These are phyloP conservation scores for Rhynchospora pubera DNA, from an alignment of 176 grass and related monocot species.

Conservation along the genomic window DNA sequence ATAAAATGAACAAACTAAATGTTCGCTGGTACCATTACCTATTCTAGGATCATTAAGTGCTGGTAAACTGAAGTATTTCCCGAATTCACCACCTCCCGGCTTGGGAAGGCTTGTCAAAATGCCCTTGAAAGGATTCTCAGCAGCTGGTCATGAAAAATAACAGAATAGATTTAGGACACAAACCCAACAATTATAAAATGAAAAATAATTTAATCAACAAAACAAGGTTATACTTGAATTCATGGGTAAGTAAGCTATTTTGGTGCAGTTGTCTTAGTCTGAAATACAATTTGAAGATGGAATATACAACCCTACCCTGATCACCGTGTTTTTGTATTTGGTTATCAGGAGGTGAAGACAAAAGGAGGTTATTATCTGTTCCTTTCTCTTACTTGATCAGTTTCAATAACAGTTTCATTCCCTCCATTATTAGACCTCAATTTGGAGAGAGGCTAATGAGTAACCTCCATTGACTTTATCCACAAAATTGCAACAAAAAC, in stretches of 20 bases:
- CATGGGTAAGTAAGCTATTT: not conserved
- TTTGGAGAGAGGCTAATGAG: not conserved
- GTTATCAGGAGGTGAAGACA: not conserved
- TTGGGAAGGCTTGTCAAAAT: slow-evolving; percentile 76
- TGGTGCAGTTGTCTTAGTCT: not conserved
- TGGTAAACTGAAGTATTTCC: slow-evolving; percentile 81
- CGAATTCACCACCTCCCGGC: slow-evolving; percentile 75
- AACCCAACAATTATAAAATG: not conserved
- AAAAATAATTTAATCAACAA: not conserved
- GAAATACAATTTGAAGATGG: not conserved
- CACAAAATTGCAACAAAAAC: not conserved
- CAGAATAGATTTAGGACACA: not conserved
- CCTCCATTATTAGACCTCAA: not conserved
- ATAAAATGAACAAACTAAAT: not conserved
- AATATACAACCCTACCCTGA: not conserved
- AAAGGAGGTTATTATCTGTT: not conserved
- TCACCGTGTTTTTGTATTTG: not conserved
- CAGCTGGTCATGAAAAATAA: slow-evolving; percentile 37
- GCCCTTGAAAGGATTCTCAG: slow-evolving; percentile 51
- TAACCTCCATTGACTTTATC: slow-evolving; percentile 4
- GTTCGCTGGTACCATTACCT: slow-evolving; percentile 29
- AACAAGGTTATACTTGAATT: slow-evolving; percentile 10
- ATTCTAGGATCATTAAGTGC: slow-evolving; percentile 77
- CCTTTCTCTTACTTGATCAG: not conserved
- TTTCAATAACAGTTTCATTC: not conserved